Base-by-base conservation (phyloP, 805 yeast genomes). In the Pichia californica region DNA sequence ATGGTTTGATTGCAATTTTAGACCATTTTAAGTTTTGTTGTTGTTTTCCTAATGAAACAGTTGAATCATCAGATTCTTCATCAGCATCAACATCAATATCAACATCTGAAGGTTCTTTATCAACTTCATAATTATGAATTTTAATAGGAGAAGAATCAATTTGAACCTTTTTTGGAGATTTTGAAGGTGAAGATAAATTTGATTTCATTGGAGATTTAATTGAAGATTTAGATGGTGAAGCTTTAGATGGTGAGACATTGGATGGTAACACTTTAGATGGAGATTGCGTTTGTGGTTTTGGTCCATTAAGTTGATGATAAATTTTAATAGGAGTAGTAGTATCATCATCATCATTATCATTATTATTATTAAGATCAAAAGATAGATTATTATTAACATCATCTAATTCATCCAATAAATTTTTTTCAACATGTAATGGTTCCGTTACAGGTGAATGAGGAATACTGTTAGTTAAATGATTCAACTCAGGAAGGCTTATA, bases 61-160 rank as follows among this genome's bases (percentile, higher is more conserved):
- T 7, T 8, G 20, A 7, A 38, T 15, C 30, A 28, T 36, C 31
- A 13, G 39, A 37, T 8, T 38, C 38, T n/a, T 34, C 40, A 20
- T 47, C 52, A 5, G 30, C 5, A 31, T 23, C 35, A 38, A 28
- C 35, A 14, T 36, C 31, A 21, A 37, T 34, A 16, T n/a, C n/a
- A n/a, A n/a, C n/a, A n/a, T n/a, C n/a, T n/a, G n/a, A n/a, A n/a
- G n/a, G n/a, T n/a, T 38, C 38, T 23, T 39, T 44, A 15, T 48
- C 54, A 15, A 49, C 55, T 7, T 54, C 53, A 10, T 49, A 52
- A 4, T 55, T 61, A 34, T 49, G 40, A 7, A 64, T 56, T 46
- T 63, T 62, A 39, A 70, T 68, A 3, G 73, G 70, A 1, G 68
- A 58, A 6, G 51, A 45, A 40, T 67, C 69, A 32, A 69, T 67